A percentile compares a stretch with the other conserved stretches of the same genome.
These are phyloP conservation scores for Kondoa subrosea DNA, from an alignment of 768 basidiomycete species.

Conservation along the genomic window DNA sequence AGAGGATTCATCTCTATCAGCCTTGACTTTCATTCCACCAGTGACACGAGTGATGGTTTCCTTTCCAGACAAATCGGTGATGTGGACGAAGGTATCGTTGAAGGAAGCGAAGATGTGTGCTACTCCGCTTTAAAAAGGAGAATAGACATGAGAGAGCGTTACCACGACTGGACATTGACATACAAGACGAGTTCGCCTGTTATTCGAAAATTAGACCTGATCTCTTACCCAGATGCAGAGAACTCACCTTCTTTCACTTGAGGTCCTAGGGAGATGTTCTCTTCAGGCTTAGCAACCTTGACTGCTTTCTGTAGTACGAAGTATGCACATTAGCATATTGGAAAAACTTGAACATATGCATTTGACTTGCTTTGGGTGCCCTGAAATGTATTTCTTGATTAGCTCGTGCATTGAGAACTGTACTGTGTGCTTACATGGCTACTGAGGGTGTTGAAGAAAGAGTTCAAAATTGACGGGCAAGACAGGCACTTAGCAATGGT, in stretches of 20 bases:
- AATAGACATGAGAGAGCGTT: constrained; percentile 63
- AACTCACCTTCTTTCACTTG: constrained; percentile 90
- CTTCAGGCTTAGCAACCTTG: too few species aligned
- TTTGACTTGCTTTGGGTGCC: too few species aligned
- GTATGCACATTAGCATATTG: too few species aligned
- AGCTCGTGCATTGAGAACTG: too few species aligned
- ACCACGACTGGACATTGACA: background rate
- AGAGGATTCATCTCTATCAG: constrained; percentile 97
- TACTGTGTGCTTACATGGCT: too few species aligned
- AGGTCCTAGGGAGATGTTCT: constrained; percentile 35
- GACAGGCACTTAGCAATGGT: too few species aligned
- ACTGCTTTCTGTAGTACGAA: too few species aligned
- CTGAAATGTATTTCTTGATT: too few species aligned
- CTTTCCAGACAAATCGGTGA: constrained; percentile 96
- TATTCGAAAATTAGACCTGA: background rate
- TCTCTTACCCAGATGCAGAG: constrained; percentile 34
- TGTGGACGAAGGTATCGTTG: constrained; percentile 99
- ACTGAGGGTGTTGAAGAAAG: too few species aligned
- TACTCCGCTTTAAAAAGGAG: constrained; percentile 83
- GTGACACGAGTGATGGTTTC: constrained; percentile 99
- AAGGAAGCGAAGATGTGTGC: constrained; percentile 98
- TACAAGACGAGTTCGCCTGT: constrained; percentile 7
- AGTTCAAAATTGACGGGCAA: too few species aligned
- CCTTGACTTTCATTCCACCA: constrained; percentile 99
- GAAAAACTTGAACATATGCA: too few species aligned